Evolutionary conservation across 176 grass and related monocot species (phyloP), one percentile per base, ranked within the genome.

Genomic region (Zizania latifolia): DNA sequence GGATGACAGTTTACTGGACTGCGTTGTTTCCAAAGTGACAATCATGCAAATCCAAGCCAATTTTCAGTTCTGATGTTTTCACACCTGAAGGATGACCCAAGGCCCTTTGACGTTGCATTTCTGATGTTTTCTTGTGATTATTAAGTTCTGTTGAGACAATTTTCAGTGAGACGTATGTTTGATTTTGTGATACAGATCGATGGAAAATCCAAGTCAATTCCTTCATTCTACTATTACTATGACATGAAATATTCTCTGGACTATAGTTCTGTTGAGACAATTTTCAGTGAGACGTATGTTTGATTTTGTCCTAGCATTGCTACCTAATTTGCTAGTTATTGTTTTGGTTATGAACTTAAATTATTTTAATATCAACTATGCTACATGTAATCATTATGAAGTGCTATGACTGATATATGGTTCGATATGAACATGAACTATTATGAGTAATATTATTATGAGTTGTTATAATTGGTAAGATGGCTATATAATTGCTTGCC

Each of bases 191-290:
- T 70, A 70, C 75, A 97, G 94, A 48, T 73, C 35, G 31, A 68
- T 77, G 50, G 76, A 40, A 77, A 89, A 55, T 68, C 81, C 43
- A 59, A 59, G 30, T 89, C 72, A 74, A 35, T 83, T 85, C 68
- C 90, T 80, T 89, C 82, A 41, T 78, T 59, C 29, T 93, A n/a
- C n/a, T n/a, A 87, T 80, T 97, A 97, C 81, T 97, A 93, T 77
- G 84, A 97, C 84, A 93, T 93, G 94, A 97, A 93, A 65, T 97
- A 97, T 55, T 91, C 88, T 65, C 26, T 70, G 45, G 86, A 97
- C 55, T 97, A 97, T 43, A 89, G 74, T 10, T 86, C 74, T 84
- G 54, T 43, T 62, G 8, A 85, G n/a, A 61, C 62, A 82, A 58
- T 10, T 69, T 77, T 41, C 11, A 75, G 26, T 76, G 53, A 68